A percentile compares a stretch with the other conserved stretches of the same genome.
Conservation (phyloP, 1,284 basidiomycete genomes). For the Lignosus rhinocerotis region DNA sequence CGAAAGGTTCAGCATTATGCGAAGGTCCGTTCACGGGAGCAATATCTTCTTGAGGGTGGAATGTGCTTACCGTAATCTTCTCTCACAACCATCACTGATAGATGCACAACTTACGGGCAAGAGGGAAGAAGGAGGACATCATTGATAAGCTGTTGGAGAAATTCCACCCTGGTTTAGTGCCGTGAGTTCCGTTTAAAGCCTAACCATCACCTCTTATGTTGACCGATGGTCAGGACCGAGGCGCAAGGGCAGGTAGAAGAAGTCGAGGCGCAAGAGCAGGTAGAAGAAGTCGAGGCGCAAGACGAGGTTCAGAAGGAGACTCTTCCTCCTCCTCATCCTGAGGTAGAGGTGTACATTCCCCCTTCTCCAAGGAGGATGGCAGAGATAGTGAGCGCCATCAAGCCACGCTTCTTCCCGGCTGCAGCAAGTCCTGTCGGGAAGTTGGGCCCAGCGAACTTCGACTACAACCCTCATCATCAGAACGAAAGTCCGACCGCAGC, state of each 20-base stretch:
- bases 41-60: background rate
- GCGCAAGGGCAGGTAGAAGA: background rate
- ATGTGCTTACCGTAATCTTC: background rate
- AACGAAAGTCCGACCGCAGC: background rate
- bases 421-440: background rate
- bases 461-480: background rate
- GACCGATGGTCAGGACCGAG: background rate
- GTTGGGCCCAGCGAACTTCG: background rate
- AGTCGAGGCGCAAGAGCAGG: background rate
- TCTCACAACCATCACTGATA: background rate
- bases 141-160: background rate
- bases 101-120: background rate
- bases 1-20: background rate
- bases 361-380: background rate
- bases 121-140: background rate
- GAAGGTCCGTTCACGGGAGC: background rate
- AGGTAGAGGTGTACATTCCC: too few relatives aligned
- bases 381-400: background rate
- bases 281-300: background rate
- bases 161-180: background rate
- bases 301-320: background rate
- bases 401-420: background rate
- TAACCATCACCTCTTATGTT: background rate
- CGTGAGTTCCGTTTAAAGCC: background rate
- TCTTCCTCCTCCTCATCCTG: background rate